These are phyloP conservation scores for Oxyria digyna DNA, from an alignment of 148 eudicot species.

Conservation along the genomic window DNA sequence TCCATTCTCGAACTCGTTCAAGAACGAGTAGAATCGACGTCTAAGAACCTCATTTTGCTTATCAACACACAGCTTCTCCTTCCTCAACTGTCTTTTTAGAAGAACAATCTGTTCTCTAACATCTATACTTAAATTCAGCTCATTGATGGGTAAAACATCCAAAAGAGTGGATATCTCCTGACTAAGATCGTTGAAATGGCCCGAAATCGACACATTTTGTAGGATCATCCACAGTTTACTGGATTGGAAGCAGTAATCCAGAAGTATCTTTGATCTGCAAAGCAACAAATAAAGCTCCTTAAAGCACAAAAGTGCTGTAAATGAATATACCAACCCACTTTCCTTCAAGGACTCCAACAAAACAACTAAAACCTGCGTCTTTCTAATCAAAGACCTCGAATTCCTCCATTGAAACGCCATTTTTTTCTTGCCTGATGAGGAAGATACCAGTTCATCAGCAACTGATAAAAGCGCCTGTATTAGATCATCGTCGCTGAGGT, in stretches of 20 bases:
- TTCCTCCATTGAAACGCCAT: slow-evolving; percentile 44
- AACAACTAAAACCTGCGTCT: slow-evolving; percentile 40
- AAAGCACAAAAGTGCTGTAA: slow-evolving; percentile 49
- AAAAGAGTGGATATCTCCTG: slow-evolving; percentile 63
- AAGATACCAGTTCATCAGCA: slow-evolving; percentile 32
- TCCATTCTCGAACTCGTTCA: slow-evolving; percentile 47
- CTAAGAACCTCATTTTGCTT: slow-evolving; percentile 45
- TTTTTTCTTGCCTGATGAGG: slow-evolving; percentile 28
- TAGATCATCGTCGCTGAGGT: slow-evolving; percentile 43
- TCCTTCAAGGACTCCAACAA: slow-evolving; percentile 48
- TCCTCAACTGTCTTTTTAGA: slow-evolving; percentile 43
- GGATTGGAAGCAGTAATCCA: slow-evolving; percentile 52
- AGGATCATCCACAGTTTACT: slow-evolving; percentile 72
- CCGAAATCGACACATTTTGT: slow-evolving; percentile 61
- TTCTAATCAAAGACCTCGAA: slow-evolving; percentile 43
- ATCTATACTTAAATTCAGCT: slow-evolving; percentile 42
- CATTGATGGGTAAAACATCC: slow-evolving; percentile 62
- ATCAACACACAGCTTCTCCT: slow-evolving; percentile 40
- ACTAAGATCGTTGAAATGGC: slow-evolving; percentile 78
- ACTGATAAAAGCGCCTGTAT: slow-evolving; percentile 35
- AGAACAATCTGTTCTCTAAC: slow-evolving; percentile 59
- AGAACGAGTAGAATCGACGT: slow-evolving; percentile 31
- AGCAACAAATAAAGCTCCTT: slow-evolving; percentile 70
- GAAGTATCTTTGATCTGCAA: slow-evolving; percentile 57
- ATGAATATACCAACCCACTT: slow-evolving; percentile 12